A percentile compares a stretch with the other conserved stretches of the same genome.
Conservation (phyloP, 208 protist species). For the Naegleria lovaniensis region DNA sequence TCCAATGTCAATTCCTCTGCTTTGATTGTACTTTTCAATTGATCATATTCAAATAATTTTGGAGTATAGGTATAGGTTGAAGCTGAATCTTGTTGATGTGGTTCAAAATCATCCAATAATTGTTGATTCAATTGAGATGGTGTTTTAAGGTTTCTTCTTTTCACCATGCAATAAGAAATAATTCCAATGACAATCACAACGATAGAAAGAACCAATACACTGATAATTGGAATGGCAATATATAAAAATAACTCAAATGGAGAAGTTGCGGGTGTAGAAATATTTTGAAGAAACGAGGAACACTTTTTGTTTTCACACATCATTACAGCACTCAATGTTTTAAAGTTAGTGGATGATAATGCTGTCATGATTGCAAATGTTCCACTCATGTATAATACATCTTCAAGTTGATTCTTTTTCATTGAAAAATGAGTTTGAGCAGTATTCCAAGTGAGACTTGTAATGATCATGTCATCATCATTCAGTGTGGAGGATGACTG, state of each 20-base stretch:
- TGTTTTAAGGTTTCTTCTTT: neutral
- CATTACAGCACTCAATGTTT: neutral
- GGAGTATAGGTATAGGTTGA: neutral
- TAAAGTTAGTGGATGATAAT: neutral
- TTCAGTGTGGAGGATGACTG: no score
- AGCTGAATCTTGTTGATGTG: neutral
- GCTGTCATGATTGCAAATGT: neutral
- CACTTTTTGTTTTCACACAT: neutral
- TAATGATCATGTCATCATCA: neutral
- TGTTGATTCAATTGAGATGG: neutral
- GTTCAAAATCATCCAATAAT: neutral
- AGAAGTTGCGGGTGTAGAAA: neutral
- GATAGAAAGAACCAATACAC: neutral
- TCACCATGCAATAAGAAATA: neutral
- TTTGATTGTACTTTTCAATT: neutral
- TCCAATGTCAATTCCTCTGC: neutral
- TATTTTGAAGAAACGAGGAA: neutral
- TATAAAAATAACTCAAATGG: neutral
- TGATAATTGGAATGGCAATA: neutral
- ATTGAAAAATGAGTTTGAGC: neutral
- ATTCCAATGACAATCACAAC: neutral
- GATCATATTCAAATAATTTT: neutral
- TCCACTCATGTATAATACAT: neutral
- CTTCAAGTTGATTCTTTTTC: neutral
- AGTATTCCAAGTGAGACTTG: no score